Evolutionary conservation across 129 eudicot genomes (phyloP).

Genomic region (Cynara cardunculus): DNA sequence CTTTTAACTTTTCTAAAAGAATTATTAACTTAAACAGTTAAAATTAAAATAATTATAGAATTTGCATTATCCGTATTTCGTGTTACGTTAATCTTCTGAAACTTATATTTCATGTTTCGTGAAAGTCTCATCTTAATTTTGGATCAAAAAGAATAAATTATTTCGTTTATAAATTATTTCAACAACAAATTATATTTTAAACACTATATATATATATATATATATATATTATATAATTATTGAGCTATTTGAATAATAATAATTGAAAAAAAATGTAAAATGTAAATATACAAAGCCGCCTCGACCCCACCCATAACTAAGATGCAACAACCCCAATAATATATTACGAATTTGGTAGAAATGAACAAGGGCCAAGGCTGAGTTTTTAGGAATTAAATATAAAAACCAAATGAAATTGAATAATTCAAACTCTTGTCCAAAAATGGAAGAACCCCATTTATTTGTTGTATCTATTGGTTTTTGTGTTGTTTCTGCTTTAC

Average conservation of each 20-base stretch:
- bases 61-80: not conserved
- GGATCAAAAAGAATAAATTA: not conserved
- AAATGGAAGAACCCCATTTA: slow-evolving; percentile 14
- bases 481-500: not conserved
- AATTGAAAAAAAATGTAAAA: not conserved
- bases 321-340: slow-evolving; percentile 18
- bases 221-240: not conserved
- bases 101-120: not conserved
- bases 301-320: slow-evolving; percentile 24
- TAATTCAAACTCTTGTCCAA: not conserved
- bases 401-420: not conserved
- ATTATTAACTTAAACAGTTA: not conserved
- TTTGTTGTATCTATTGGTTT: slow-evolving; percentile 11
- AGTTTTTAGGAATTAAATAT: not conserved
- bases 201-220: not conserved
- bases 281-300: slow-evolving; percentile 18
- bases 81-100: not conserved
- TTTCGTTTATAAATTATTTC: not conserved
- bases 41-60: not conserved
- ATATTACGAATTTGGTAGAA: not conserved
- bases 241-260: not conserved
- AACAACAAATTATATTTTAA: not conserved
- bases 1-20: not conserved
- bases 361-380: not conserved
- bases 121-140: not conserved